Conservation (phyloP, 441 rosid species). For the Erodium moschatum region DNA sequence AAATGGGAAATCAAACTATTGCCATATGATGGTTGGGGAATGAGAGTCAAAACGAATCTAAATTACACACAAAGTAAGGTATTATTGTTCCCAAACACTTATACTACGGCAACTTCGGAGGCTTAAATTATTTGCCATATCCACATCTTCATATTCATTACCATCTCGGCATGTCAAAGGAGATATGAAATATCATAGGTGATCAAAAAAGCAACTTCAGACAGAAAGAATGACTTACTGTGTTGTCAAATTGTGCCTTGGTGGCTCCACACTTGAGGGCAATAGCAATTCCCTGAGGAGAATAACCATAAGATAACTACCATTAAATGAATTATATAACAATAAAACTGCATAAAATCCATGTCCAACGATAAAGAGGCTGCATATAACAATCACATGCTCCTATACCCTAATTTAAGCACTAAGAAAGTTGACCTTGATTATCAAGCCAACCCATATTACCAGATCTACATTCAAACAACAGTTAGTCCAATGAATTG, state of each 20-base stretch:
- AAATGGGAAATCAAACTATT: background rate
- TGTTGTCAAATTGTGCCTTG: slow-evolving; percentile 93
- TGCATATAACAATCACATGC: background rate
- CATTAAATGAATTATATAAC: background rate
- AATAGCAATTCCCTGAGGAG: slow-evolving; percentile 76
- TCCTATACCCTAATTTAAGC: background rate
- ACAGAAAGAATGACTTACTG: slow-evolving; percentile 39
- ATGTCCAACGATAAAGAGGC: background rate
- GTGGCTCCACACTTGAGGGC: slow-evolving; percentile 98
- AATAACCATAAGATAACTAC: background rate
- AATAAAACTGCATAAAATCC: too few relatives aligned
- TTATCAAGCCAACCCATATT: background rate
- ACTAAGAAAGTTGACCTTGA: background rate
- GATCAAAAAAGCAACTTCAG: background rate
- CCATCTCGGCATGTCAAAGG: background rate
- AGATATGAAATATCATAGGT: background rate
- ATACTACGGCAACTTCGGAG: background rate
- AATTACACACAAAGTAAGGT: too few relatives aligned
- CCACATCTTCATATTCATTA: background rate
- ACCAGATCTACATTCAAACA: background rate
- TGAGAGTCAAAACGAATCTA: background rate
- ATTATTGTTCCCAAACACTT: background rate
- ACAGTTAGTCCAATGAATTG: background rate
- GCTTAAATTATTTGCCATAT: background rate
- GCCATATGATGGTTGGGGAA: background rate